Evolutionary conservation across 2,329 filamentous ascomycete genomes (phyloP).

Genomic region (Elsinoe ampelina): DNA sequence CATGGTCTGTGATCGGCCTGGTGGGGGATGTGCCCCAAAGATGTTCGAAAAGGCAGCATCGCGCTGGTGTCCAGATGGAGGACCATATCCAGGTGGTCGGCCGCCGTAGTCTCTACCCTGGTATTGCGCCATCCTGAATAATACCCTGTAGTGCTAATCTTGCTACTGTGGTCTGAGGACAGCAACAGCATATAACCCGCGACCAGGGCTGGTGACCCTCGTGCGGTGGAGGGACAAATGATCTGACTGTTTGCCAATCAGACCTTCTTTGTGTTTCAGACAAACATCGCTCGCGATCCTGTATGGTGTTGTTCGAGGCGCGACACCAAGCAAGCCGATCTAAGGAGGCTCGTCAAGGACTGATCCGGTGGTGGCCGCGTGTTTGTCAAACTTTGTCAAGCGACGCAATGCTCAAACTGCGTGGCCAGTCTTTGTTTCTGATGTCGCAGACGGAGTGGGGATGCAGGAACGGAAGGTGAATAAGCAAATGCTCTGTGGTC

Average conservation of each 20-base stretch:
- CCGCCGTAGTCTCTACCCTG: slow-evolving; percentile 48
- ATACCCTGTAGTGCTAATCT: not conserved
- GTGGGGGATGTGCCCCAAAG: slow-evolving; percentile 77
- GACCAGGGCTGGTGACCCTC: not conserved
- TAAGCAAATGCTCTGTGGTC: slow-evolving; percentile 6
- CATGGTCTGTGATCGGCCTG: slow-evolving; percentile 92
- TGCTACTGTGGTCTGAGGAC: not conserved
- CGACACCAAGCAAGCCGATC: not conserved
- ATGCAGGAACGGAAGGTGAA: slow-evolving; percentile 6
- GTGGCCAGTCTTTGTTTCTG: slow-evolving; percentile 1
- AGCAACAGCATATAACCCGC: slow-evolving; percentile 9
- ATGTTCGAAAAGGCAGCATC: slow-evolving; percentile 96
- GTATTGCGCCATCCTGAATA: slow-evolving; percentile 52
- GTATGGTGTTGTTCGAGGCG: not conserved
- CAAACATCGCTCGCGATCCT: slow-evolving; percentile 6
- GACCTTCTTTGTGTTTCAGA: not conserved
- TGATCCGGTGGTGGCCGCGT: slow-evolving; percentile 10
- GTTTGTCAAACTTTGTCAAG: slow-evolving; percentile 6
- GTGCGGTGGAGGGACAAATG: not conserved
- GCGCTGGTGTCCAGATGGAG: slow-evolving; percentile 55
- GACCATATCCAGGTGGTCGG: slow-evolving; percentile 43
- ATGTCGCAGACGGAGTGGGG: not conserved
- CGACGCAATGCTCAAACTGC: not conserved
- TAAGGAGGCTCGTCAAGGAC: slow-evolving; percentile 3
- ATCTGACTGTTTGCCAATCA: slow-evolving; percentile 7